A percentile compares a stretch with the other conserved stretches of the same genome.
These are phyloP conservation scores for Apiospora koreana DNA, from an alignment of 2,329 filamentous ascomycete species.

Conservation along the genomic window DNA sequence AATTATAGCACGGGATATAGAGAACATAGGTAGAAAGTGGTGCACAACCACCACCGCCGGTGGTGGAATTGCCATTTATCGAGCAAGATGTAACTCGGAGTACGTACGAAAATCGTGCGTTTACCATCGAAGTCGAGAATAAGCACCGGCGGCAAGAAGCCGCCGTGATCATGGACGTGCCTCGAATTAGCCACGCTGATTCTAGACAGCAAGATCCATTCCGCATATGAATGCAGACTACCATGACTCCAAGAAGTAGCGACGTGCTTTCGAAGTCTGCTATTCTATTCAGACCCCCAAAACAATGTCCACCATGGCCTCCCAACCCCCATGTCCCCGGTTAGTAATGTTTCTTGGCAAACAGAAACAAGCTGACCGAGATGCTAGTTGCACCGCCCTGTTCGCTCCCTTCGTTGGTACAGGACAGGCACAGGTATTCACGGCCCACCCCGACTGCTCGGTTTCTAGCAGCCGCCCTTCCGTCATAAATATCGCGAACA, in stretches of 20 bases:
- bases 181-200: background rate
- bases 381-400: background rate
- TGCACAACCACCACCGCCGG: background rate
- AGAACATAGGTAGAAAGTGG: background rate
- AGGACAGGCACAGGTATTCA: background rate
- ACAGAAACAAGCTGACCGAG: background rate
- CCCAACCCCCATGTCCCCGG: background rate
- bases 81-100: background rate
- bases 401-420: background rate
- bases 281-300: background rate
- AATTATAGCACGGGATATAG: background rate
- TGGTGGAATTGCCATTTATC: background rate
- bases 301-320: background rate
- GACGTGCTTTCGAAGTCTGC: background rate
- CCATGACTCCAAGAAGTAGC: background rate
- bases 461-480: background rate
- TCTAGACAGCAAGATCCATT: background rate
- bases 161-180: background rate
- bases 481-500: background rate
- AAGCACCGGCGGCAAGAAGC: background rate
- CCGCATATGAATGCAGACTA: background rate
- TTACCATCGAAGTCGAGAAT: background rate
- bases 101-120: background rate
- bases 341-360: background rate
- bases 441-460: background rate